These are phyloP conservation scores for Calonectria hawksworthii DNA, from an alignment of 2,329 filamentous ascomycete genomes.

Conservation along the genomic window DNA sequence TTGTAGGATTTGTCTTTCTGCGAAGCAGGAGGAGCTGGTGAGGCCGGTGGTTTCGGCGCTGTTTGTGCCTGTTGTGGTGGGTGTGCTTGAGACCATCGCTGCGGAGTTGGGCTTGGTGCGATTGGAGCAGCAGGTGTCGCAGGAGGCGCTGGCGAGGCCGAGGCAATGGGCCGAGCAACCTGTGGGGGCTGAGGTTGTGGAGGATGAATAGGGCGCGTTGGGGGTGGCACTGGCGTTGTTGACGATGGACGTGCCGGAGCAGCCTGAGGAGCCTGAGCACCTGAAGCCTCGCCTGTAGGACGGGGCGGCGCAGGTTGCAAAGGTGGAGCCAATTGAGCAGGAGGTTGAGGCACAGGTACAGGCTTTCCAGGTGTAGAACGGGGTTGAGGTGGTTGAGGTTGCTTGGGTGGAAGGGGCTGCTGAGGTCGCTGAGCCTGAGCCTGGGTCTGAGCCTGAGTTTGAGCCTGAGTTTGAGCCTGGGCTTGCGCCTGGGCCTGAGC, in stretches of 20 bases:
- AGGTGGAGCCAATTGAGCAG: slow-evolving; percentile 53
- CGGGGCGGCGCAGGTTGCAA: slow-evolving; percentile 52
- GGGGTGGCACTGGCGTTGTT: slow-evolving; percentile 52
- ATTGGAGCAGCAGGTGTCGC: slow-evolving; percentile 37
- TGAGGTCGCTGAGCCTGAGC: slow-evolving; percentile 37
- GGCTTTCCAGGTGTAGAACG: slow-evolving; percentile 46
- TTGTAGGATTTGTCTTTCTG: slow-evolving; percentile 47
- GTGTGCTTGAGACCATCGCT: slow-evolving; percentile 52
- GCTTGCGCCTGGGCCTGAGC: neutral
- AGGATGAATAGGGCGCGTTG: slow-evolving; percentile 50
- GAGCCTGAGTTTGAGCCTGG: neutral
- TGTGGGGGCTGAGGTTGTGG: slow-evolving; percentile 46
- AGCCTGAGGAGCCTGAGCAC: slow-evolving; percentile 40
- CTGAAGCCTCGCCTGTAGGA: slow-evolving; percentile 35
- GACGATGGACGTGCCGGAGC: slow-evolving; percentile 49
- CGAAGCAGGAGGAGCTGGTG: slow-evolving; percentile 42
- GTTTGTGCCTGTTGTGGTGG: slow-evolving; percentile 41
- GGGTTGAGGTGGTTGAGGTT: slow-evolving; percentile 31
- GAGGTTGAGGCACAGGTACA: slow-evolving; percentile 50
- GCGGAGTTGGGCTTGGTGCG: slow-evolving; percentile 46
- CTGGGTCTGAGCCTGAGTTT: slow-evolving; percentile 25
- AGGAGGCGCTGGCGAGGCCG: slow-evolving; percentile 48
- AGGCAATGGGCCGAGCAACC: slow-evolving; percentile 49
- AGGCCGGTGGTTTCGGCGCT: slow-evolving; percentile 39
- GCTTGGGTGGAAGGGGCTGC: neutral